phyloP scores from a whole-genome alignment of 208 protist genomes.

The Leptomonas seymouri region DNA sequence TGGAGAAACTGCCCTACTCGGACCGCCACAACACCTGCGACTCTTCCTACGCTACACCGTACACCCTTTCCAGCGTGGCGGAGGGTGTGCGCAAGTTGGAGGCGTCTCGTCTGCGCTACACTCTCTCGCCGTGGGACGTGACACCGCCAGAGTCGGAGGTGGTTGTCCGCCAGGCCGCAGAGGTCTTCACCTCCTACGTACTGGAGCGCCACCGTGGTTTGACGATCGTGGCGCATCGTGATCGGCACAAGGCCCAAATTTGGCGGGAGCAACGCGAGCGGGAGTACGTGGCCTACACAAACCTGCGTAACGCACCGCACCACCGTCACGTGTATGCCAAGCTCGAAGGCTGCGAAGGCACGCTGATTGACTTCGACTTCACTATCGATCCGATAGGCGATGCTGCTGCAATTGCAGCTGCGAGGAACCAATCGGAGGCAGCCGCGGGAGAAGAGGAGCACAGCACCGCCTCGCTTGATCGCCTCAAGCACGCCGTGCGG shows the following conservation, averaged over 20 bases:
- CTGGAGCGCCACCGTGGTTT: slow-evolving; percentile 65
- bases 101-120: slow-evolving; percentile 69
- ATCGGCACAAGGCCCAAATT: slow-evolving; percentile 56
- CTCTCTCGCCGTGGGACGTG: slow-evolving; percentile 81
- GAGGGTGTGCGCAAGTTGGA: slow-evolving; percentile 65
- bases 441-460: neutral
- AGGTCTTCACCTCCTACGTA: slow-evolving; percentile 87
- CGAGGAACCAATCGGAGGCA: neutral
- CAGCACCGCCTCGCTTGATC: slow-evolving; percentile 35
- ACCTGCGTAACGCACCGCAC: slow-evolving; percentile 56
- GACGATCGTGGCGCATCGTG: slow-evolving; percentile 59
- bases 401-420: slow-evolving; percentile 8
- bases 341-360: slow-evolving; percentile 87
- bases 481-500: slow-evolving; percentile 48
- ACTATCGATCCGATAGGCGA: slow-evolving; percentile 47
- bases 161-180: slow-evolving; percentile 66
- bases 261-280: slow-evolving; percentile 78
- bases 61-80: slow-evolving; percentile 68
- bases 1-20: slow-evolving; percentile 70
- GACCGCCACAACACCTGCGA: slow-evolving; percentile 82
- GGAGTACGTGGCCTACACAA: slow-evolving; percentile 75
- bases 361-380: slow-evolving; percentile 87
- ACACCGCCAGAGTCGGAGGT: slow-evolving; percentile 79
- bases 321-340: slow-evolving; percentile 81
- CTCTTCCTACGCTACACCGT: slow-evolving; percentile 55